phyloP scores from a whole-genome alignment of 2,329 filamentous ascomycete genomes.

The Teratosphaeria gauchensis region DNA sequence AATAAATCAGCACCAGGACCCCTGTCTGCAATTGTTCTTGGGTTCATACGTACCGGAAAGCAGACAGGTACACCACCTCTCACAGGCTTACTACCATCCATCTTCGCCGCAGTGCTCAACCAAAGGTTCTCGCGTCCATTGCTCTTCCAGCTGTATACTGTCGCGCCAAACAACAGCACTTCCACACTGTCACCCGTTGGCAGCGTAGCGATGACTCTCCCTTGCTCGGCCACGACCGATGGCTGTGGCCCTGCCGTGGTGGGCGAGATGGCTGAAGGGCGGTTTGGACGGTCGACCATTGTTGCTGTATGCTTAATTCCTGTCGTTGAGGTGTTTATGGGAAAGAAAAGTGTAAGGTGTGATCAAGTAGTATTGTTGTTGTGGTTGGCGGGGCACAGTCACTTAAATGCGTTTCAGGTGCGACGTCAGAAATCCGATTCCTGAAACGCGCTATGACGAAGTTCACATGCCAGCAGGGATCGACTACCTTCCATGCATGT shows the following conservation, averaged over 20 bases:
- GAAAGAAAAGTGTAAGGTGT: neutral
- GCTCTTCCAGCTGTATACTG: slow-evolving; percentile 87
- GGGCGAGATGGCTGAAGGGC: slow-evolving; percentile 64
- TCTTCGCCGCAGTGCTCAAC: slow-evolving; percentile 43
- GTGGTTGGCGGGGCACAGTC: neutral
- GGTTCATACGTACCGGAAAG: slow-evolving; percentile 61
- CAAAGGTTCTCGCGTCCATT: slow-evolving; percentile 40
- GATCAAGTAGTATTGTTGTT: neutral
- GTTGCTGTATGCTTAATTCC: neutral
- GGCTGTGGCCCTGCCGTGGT: slow-evolving; percentile 58
- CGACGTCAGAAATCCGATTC: neutral
- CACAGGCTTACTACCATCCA: slow-evolving; percentile 84
- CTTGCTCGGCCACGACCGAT: slow-evolving; percentile 62
- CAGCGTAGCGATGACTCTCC: slow-evolving; percentile 66
- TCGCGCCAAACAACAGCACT: slow-evolving; percentile 83
- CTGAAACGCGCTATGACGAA: neutral
- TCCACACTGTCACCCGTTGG: slow-evolving; percentile 80
- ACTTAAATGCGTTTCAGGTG: neutral
- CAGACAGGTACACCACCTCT: slow-evolving; percentile 86
- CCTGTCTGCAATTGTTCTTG: neutral
- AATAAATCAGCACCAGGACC: neutral
- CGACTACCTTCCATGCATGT: neutral
- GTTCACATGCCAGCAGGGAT: neutral
- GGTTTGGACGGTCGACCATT: slow-evolving; percentile 70
- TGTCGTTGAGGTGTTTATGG: neutral